Conservation (phyloP, 2,329 filamentous ascomycete genomes). For the Albophoma yamanashiensis region DNA sequence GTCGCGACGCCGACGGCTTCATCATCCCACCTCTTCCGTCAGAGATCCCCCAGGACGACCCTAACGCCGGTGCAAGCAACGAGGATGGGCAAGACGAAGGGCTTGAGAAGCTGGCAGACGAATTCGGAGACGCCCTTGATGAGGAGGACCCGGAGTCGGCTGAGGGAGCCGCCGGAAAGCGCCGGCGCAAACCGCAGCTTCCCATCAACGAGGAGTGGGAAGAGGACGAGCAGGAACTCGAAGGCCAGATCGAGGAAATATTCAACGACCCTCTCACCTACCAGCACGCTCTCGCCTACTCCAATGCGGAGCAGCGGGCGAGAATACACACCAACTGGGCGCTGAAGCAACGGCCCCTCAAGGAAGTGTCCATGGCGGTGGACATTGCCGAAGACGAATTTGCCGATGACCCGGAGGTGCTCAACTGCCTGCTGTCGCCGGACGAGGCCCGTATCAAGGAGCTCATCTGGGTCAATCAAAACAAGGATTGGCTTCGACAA, state of each 20-base stretch:
- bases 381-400: slow-evolving; percentile 76
- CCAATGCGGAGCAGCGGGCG: slow-evolving; percentile 45
- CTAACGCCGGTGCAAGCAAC: slow-evolving; percentile 2
- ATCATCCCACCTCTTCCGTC: slow-evolving; percentile 46
- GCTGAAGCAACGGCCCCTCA: slow-evolving; percentile 34
- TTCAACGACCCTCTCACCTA: slow-evolving; percentile 51
- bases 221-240: slow-evolving; percentile 52
- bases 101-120: slow-evolving; percentile 29
- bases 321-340: slow-evolving; percentile 42
- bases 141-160: slow-evolving; percentile 14
- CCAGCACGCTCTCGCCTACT: slow-evolving; percentile 46
- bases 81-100: slow-evolving; percentile 14
- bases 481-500: slow-evolving; percentile 83
- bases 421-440: slow-evolving; percentile 63
- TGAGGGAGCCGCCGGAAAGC: slow-evolving; percentile 8
- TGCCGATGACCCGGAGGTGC: slow-evolving; percentile 78
- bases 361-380: slow-evolving; percentile 44
- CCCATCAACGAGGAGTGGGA: slow-evolving; percentile 53
- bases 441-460: slow-evolving; percentile 77
- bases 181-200: slow-evolving; percentile 29
- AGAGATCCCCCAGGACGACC: slow-evolving; percentile 22
- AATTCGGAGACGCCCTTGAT: slow-evolving; percentile 32
- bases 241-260: slow-evolving; percentile 60
- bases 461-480: slow-evolving; percentile 86
- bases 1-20: slow-evolving; percentile 58